Evolutionary conservation across 2,329 filamentous ascomycete species (phyloP), one percentile per base, ranked within the genome.

Genomic region (Orbilia javanica): DNA sequence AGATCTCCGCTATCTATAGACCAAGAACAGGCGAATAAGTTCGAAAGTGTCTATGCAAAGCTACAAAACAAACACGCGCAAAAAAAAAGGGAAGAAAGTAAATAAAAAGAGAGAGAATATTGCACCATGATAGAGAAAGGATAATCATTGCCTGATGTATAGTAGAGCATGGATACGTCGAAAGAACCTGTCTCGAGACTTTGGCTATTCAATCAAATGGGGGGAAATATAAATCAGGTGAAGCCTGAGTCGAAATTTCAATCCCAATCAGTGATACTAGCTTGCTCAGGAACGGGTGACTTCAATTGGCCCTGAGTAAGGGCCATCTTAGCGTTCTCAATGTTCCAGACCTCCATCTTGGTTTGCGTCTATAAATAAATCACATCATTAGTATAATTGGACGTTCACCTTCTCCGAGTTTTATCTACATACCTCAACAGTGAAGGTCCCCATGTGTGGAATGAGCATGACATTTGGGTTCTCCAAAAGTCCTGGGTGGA

Each of bases 371-470:
- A 52, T 44, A 5, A 1, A 3, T 7, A 53, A 25, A 50, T 57
- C n/a, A 63, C n/a, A 20, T 22, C n/a, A 18, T 48, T 46, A 55
- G 50, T n/a, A 53, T 27, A 48, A 2, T 36, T 10, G 7, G 2
- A 5, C 11, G 36, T 10, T 8, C 20, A 27, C 10, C n/a, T n/a
- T 39, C 13, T 8, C 11, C 8, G 11, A 39, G 3, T 22, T 57
- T 25, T 18, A n/a, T n/a, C n/a, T n/a, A 66, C 72, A 31, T 69
- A 81, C 87, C 85, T 91, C 93, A 29, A 90, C 85, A 0, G 92
- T 95, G 87, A 89, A 93, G 0, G 93, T 96, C 0, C 93, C 93
- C 92, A 96, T 92, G 84, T 96, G 93, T 64, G 93, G 93, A 39
- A 96, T 85, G 29, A 97, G 86, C 81, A 95, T 86, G 22, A 93